A percentile compares a stretch with the other conserved stretches of the same genome.
phyloP scores from a whole-genome alignment of 2,329 filamentous ascomycete species.

The Diaporthe australafricana region DNA sequence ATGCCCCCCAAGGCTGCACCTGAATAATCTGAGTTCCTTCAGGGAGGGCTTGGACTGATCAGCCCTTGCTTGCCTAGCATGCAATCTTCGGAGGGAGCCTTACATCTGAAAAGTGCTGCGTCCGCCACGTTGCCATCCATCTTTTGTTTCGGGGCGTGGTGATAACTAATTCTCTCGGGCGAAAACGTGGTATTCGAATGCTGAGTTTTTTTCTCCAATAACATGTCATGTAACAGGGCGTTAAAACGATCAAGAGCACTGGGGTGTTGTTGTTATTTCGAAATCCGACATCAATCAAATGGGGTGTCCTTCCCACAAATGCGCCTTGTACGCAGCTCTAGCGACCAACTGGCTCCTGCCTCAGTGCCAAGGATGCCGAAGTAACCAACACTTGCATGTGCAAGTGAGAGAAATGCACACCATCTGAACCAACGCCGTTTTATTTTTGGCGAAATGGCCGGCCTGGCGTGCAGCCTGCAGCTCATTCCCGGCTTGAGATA shows the following conservation, averaged over 20 bases:
- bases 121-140: neutral
- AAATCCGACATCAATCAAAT: neutral
- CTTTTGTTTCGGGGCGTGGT: neutral
- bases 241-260: neutral
- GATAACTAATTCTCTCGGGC: neutral
- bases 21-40: neutral
- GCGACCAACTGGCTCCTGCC: neutral
- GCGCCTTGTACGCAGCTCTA: neutral
- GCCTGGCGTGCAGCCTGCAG: too few species aligned
- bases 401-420: too few species aligned
- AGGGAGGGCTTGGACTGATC: neutral
- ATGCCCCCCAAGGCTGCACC: neutral
- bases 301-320: neutral
- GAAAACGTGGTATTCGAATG: neutral
- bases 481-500: too few species aligned
- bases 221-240: neutral
- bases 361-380: neutral
- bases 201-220: rapidly evolving
- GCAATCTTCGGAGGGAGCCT: neutral
- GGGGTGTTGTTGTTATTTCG: neutral
- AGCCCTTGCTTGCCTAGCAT: neutral
- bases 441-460: too few species aligned
- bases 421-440: too few species aligned
- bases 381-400: too few species aligned
- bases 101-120: neutral